These are phyloP conservation scores for Cytospora piceae DNA, from an alignment of 2,329 filamentous ascomycete genomes.

Conservation along the genomic window DNA sequence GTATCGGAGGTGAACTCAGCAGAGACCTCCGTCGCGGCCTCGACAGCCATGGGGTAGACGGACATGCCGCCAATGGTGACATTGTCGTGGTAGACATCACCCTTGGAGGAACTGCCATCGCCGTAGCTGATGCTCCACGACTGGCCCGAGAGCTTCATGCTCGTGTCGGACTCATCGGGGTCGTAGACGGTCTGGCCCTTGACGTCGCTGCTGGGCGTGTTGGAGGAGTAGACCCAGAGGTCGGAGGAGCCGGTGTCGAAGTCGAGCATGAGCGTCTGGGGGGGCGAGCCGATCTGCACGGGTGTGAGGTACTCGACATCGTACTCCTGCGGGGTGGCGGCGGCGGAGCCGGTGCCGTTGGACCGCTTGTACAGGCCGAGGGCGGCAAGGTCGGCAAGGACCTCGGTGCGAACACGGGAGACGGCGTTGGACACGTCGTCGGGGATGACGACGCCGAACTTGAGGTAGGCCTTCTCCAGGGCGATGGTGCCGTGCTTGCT, in stretches of 20 bases:
- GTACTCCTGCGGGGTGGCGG: slow-evolving; percentile 38
- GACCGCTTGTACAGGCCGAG: slow-evolving; percentile 35
- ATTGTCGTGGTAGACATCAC: slow-evolving; percentile 50
- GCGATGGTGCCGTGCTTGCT: slow-evolving; percentile 40
- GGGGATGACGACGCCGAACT: slow-evolving; percentile 43
- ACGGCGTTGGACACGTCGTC: slow-evolving; percentile 39
- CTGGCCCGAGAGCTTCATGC: slow-evolving; percentile 42
- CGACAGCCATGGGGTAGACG: slow-evolving; percentile 48
- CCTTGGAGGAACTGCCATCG: slow-evolving; percentile 47
- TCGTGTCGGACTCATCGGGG: slow-evolving; percentile 44
- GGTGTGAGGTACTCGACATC: slow-evolving; percentile 42
- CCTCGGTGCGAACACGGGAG: slow-evolving; percentile 32
- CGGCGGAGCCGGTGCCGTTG: slow-evolving; percentile 39
- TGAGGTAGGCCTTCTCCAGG: slow-evolving; percentile 45
- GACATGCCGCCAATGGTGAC: slow-evolving; percentile 50
- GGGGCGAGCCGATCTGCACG: slow-evolving; percentile 43
- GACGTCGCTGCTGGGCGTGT: slow-evolving; percentile 34
- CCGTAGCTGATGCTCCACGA: slow-evolving; percentile 50
- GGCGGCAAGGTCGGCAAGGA: slow-evolving; percentile 28
- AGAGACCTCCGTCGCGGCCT: slow-evolving; percentile 49
- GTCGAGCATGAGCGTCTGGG: slow-evolving; percentile 48
- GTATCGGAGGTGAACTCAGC: slow-evolving; percentile 45
- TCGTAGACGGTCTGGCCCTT: slow-evolving; percentile 48
- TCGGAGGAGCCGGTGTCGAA: slow-evolving; percentile 53
- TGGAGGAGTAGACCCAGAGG: slow-evolving; percentile 43